These are phyloP conservation scores for Colletotrichum musicola DNA, from an alignment of 2,329 filamentous ascomycete genomes.

Conservation along the genomic window DNA sequence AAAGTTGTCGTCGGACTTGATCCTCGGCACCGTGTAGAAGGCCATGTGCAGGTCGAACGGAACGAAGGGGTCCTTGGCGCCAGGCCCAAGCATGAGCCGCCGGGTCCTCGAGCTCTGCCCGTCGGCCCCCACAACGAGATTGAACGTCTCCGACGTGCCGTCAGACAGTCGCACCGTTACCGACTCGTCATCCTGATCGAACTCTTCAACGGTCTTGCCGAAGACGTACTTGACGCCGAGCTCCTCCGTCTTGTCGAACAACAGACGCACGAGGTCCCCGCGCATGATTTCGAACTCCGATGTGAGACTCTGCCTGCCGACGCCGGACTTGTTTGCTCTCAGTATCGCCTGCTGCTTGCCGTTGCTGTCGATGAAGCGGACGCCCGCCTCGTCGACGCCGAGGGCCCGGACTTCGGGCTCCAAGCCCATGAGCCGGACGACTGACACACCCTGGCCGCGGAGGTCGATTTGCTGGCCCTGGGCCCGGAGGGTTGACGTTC, in stretches of 20 bases:
- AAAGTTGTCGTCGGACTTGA: conserved; percentile 38
- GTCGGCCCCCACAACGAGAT: conserved; percentile 68
- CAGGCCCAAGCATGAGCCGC: conserved; percentile 52
- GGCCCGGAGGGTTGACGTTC: conserved; percentile 50
- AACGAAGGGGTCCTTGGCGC: conserved; percentile 42
- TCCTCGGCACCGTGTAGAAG: conserved; percentile 50
- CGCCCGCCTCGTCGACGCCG: conserved; percentile 61
- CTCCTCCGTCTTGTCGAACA: conserved; percentile 57
- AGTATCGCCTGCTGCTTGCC: conserved; percentile 56
- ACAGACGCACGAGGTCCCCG: conserved; percentile 64
- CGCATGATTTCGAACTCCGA: conserved; percentile 73
- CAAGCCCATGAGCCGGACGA: conserved; percentile 56
- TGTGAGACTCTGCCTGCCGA: conserved; percentile 59
- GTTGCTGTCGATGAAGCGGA: conserved; percentile 57
- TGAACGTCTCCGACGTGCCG: conserved; percentile 57
- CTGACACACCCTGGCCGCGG: conserved; percentile 55
- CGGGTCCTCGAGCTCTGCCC: conserved; percentile 65
- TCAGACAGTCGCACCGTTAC: conserved; percentile 58
- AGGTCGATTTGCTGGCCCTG: conserved; percentile 62
- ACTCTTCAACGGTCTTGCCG: conserved; percentile 41
- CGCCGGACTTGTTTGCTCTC: conserved; percentile 53
- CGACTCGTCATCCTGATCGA: conserved; percentile 48
- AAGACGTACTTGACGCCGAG: conserved; percentile 45
- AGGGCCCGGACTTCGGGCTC: conserved; percentile 50
- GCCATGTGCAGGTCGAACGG: conserved; percentile 45